Evolutionary conservation across 306 rosid genomes (phyloP), one percentile per base, ranked within the genome.

Genomic region (Luffa acutangula): DNA sequence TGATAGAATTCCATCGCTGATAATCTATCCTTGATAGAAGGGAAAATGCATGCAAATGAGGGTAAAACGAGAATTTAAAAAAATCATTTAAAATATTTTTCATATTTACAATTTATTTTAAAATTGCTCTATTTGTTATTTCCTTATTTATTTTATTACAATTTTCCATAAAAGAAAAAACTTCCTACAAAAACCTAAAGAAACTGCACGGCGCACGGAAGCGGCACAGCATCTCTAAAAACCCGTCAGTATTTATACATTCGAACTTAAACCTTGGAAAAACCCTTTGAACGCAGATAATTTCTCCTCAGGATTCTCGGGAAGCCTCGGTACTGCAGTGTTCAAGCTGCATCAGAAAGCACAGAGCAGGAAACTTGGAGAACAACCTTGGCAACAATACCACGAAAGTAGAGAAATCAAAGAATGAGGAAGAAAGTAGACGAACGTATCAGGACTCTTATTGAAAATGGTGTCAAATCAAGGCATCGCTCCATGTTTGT

Each of bases 361-460:
- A 36, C 72, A 64, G 46, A 36, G 72, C 72, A 15, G 72, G 14
- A 59, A 25, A 20, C 65, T 9, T 2, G 15, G 0, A 43, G 36
- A n/a, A 69, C 31, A 42, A 20, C 75, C 13, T 10, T 10, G 4
- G 53, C 54, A n/a, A 43, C 75, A 43, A 42, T 31, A 11, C 72
- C 3, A 64, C 72, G 41, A 6, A 56, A 48, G 1, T 14, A 36
- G 18, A 8, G 17, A 39, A 13, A 62, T 43, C 75, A 34, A 64
- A 65, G 63, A 64, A 88, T 95, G 99, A 95, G 97, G 96, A 93
- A 93, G 90, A 95, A 93, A 82, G 97, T 93, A 4, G 99, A 95
- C 56, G 97, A 93, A 25, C 91, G 99, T 54, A 93, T 95, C 84
- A 83, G 99, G 77, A 93, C 96, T 83, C 89, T 95, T 10, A 91